phyloP scores from a whole-genome alignment of 2,329 filamentous ascomycete genomes.

The Epicoccum nigrum region DNA sequence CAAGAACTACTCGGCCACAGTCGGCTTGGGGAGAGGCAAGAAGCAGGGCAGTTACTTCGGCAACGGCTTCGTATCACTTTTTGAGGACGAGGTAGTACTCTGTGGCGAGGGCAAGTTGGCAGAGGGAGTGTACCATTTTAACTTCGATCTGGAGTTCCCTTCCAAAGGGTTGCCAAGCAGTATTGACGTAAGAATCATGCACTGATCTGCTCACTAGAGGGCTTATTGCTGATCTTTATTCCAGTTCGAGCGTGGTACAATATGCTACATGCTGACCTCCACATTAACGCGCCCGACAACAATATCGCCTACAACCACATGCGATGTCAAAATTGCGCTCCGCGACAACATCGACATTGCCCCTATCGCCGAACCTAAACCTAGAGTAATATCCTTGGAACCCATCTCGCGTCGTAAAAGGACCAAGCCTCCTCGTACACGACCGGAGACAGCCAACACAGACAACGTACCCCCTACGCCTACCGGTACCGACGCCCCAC shows the following conservation, averaged over 20 bases:
- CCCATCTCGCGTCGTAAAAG: slow-evolving; percentile 76
- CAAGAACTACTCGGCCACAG: slow-evolving; percentile 55
- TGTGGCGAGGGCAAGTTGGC: slow-evolving; percentile 79
- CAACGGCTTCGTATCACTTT: slow-evolving; percentile 79
- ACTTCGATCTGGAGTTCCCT: slow-evolving; percentile 75
- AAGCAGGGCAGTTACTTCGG: slow-evolving; percentile 66
- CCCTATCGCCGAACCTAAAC: slow-evolving; percentile 72
- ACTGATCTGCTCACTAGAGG: slow-evolving; percentile 7
- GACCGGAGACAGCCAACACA: slow-evolving; percentile 20
- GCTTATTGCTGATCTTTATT: slow-evolving; percentile 24
- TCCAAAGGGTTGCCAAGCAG: slow-evolving; percentile 79
- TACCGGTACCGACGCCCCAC: slow-evolving; percentile 27
- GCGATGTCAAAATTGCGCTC: slow-evolving; percentile 80
- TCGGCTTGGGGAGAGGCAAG: slow-evolving; percentile 62
- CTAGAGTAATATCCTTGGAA: slow-evolving; percentile 84
- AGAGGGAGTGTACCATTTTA: slow-evolving; percentile 78
- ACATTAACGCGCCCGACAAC: slow-evolving; percentile 88
- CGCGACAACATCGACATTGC: slow-evolving; percentile 87
- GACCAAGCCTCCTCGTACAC: slow-evolving; percentile 57
- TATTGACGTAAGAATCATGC: slow-evolving; percentile 74
- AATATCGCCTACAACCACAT: slow-evolving; percentile 78
- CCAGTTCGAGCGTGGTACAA: slow-evolving; percentile 93
- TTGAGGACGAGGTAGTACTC: slow-evolving; percentile 80
- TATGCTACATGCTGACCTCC: slow-evolving; percentile 88
- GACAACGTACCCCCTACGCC: slow-evolving; percentile 25